Percentiles rank a stretch among this genome's conserved stretches.
These are phyloP conservation scores for Verruconis gallopava DNA, from an alignment of 2,329 filamentous ascomycete genomes.

Conservation along the genomic window DNA sequence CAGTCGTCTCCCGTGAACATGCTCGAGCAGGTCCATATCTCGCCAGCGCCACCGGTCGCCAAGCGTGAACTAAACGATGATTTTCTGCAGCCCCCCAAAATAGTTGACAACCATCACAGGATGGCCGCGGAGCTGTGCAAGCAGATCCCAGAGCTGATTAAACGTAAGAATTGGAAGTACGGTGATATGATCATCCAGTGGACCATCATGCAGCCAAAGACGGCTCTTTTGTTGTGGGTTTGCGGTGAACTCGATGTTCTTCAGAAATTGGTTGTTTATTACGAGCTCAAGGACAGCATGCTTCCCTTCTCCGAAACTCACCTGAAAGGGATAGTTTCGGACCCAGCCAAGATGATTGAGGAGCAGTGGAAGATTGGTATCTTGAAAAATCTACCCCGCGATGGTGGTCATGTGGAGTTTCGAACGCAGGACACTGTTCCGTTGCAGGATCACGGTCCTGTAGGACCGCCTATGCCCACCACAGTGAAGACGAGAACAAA, in stretches of 20 bases:
- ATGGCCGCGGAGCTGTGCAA: background rate
- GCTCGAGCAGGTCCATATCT: background rate
- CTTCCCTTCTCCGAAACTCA: slow-evolving; percentile 25
- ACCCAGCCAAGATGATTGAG: slow-evolving; percentile 25
- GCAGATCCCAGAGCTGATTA: slow-evolving; percentile 20
- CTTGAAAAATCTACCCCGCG: slow-evolving; percentile 25
- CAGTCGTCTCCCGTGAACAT: slow-evolving; percentile 1
- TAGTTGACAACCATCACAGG: background rate
- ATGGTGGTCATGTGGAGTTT: slow-evolving; percentile 25
- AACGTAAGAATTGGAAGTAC: slow-evolving; percentile 24
- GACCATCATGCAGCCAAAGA: slow-evolving; percentile 25
- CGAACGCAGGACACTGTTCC: slow-evolving; percentile 24
- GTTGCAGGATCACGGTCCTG: slow-evolving; percentile 20
- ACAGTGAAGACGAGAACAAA: slow-evolving; percentile 21
- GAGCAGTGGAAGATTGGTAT: slow-evolving; percentile 28
- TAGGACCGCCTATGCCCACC: slow-evolving; percentile 19
- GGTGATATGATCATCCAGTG: slow-evolving; percentile 22
- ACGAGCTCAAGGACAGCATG: slow-evolving; percentile 25
- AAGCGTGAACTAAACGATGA: slow-evolving; percentile 3
- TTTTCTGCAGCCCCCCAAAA: background rate
- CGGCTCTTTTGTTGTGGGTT: slow-evolving; percentile 25
- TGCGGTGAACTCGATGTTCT: slow-evolving; percentile 28
- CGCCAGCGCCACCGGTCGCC: slow-evolving; percentile 1
- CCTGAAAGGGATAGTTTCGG: slow-evolving; percentile 24
- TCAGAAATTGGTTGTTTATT: slow-evolving; percentile 24